Percentiles rank a stretch among this genome's conserved stretches.
These are phyloP conservation scores for Cubamyces lactineus DNA, from an alignment of 768 basidiomycete genomes.

Conservation along the genomic window DNA sequence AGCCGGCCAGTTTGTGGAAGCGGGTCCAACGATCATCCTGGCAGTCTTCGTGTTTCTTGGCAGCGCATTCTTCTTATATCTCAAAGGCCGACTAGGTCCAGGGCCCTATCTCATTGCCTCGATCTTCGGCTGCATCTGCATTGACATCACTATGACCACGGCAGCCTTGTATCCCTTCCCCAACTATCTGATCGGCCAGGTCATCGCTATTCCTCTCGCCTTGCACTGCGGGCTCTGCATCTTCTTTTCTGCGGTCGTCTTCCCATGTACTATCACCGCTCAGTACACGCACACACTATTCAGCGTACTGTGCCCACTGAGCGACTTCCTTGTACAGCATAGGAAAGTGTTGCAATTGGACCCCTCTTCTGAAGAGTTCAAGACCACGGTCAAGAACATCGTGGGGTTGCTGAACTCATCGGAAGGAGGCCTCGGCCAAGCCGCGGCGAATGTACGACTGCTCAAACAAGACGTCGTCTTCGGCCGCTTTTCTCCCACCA, in stretches of 20 bases:
- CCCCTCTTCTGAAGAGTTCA: conserved; percentile 47
- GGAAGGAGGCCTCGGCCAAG: conserved; percentile 55
- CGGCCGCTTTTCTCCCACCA: conserved; percentile 58
- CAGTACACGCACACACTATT: conserved; percentile 56
- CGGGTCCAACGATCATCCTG: conserved; percentile 58
- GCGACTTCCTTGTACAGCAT: conserved; percentile 50
- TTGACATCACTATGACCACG: conserved; percentile 63
- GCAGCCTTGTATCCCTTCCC: conserved; percentile 67
- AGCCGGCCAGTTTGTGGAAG: conserved; percentile 61
- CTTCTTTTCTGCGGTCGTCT: conserved; percentile 53
- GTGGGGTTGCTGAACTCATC: conserved; percentile 38
- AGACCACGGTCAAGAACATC: conserved; percentile 40
- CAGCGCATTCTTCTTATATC: conserved; percentile 55
- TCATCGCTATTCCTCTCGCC: conserved; percentile 57
- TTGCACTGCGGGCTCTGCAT: conserved; percentile 64
- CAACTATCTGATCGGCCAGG: conserved; percentile 60
- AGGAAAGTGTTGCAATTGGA: conserved; percentile 46
- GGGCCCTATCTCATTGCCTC: conserved; percentile 62
- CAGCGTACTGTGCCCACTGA: conserved; percentile 52
- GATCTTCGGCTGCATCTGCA: conserved; percentile 60
- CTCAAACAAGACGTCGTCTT: conserved; percentile 63
- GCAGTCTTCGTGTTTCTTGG: conserved; percentile 68
- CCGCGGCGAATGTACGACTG: conserved; percentile 55
- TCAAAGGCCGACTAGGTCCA: conserved; percentile 62
- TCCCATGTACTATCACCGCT: conserved; percentile 65